These are phyloP conservation scores for Polytrichum formosum DNA, from an alignment of 225 moss, liverwort and hornwort species.

Conservation along the genomic window DNA sequence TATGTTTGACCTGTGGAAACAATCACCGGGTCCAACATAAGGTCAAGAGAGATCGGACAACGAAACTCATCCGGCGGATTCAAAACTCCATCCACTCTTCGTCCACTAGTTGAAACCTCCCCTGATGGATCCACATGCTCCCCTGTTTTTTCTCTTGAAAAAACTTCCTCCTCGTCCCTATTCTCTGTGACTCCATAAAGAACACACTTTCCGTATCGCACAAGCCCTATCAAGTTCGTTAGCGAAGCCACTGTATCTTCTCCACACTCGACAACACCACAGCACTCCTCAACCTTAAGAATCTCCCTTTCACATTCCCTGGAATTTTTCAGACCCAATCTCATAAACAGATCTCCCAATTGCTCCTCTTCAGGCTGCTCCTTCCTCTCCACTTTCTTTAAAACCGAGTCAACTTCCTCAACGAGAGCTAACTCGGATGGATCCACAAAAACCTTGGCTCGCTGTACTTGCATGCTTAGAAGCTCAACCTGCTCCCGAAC, in stretches of 20 bases:
- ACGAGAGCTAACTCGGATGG: constrained; percentile 40
- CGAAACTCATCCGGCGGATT: constrained; percentile 70
- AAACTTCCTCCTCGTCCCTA: constrained; percentile 28
- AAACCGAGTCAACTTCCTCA: constrained; percentile 28
- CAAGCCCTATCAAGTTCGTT: constrained; percentile 47
- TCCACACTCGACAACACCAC: neutral
- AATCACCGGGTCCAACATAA: constrained; percentile 74
- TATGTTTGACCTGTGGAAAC: constrained; percentile 77
- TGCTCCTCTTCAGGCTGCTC: constrained; percentile 37
- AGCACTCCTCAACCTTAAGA: constrained; percentile 38
- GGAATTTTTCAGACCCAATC: constrained; percentile 31
- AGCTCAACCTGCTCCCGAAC: constrained; percentile 69
- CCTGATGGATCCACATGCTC: constrained; percentile 17
- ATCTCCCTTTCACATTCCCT: constrained; percentile 59
- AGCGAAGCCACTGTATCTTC: constrained; percentile 31
- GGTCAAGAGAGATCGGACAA: constrained; percentile 69
- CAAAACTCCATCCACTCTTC: constrained; percentile 14
- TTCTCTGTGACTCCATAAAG: constrained; percentile 51
- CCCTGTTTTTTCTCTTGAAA: constrained; percentile 17
- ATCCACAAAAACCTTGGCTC: constrained; percentile 42
- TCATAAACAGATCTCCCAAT: constrained; percentile 34
- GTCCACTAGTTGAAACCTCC: constrained; percentile 62
- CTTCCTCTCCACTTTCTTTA: constrained; percentile 47
- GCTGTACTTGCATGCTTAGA: constrained; percentile 49
- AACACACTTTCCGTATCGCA: constrained; percentile 58